These are phyloP conservation scores for Sequoia sempervirens DNA, from an alignment of 75 land plant species.

Conservation along the genomic window DNA sequence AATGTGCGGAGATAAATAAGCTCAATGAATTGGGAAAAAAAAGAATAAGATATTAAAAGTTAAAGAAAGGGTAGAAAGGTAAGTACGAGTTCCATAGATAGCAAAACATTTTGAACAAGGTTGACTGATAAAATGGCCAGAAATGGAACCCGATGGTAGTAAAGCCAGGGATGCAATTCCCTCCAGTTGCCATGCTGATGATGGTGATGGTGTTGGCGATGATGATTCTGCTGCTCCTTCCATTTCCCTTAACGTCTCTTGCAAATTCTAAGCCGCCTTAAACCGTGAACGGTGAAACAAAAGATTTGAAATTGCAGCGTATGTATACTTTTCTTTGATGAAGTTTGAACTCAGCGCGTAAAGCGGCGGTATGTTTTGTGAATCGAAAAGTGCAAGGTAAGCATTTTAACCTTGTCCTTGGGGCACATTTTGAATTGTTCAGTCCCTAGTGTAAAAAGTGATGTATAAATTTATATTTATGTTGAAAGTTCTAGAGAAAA, in stretches of 20 bases:
- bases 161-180: conserved; percentile 87
- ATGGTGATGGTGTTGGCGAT: not conserved
- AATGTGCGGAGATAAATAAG: not conserved
- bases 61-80: not conserved
- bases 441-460: too few species aligned
- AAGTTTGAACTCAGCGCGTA: too few species aligned
- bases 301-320: not conserved
- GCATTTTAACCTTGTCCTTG: too few species aligned
- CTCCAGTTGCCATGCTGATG: conserved; percentile 26
- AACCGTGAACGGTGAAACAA: not conserved
- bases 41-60: not conserved
- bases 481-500: too few species aligned
- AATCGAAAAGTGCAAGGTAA: too few species aligned
- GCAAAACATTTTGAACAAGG: conserved; percentile 71
- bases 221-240: not conserved
- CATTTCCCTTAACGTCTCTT: not conserved
- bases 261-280: not conserved
- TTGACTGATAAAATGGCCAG: conserved; percentile 85
- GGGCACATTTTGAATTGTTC: too few species aligned
- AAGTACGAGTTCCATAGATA: conserved; percentile 78
- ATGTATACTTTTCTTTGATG: not conserved
- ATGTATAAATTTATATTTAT: too few species aligned
- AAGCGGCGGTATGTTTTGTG: not conserved
- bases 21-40: not conserved
- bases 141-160: conserved; percentile 76